Conservation (phyloP, 78 protist species). For the Chrysochromulina tobinii region DNA sequence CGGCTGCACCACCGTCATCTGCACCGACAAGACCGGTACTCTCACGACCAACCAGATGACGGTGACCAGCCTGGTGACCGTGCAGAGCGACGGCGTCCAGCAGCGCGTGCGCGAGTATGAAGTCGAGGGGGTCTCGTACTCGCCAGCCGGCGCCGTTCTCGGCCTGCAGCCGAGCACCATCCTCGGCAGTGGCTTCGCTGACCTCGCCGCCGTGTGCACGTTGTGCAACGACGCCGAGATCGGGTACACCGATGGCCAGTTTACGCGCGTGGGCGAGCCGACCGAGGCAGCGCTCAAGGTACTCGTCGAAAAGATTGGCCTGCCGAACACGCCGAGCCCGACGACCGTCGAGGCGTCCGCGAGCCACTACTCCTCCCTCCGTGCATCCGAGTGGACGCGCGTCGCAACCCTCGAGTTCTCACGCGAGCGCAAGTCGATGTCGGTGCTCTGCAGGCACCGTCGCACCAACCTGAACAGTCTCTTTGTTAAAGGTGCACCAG, state of each 20-base stretch:
- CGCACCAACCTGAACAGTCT: neutral
- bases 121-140: neutral
- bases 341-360: neutral
- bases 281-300: slow-evolving; percentile 25
- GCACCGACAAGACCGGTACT: slow-evolving; percentile 98
- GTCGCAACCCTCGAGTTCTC: slow-evolving; percentile 69
- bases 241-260: neutral
- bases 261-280: slow-evolving; percentile 9
- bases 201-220: neutral
- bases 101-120: neutral
- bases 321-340: neutral
- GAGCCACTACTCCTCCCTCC: neutral
- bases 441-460: slow-evolving; percentile 11
- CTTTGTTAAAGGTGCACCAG: slow-evolving; percentile 78
- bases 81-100: too few species aligned
- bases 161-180: neutral
- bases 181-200: neutral
- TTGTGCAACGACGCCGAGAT: slow-evolving; percentile 12
- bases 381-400: neutral
- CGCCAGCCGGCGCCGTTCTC: neutral
- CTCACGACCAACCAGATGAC: slow-evolving; percentile 91
- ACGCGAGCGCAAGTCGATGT: slow-evolving; percentile 75
- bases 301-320: slow-evolving; percentile 7
- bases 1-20: slow-evolving; percentile 90
- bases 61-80: neutral